Base-by-base conservation (phyloP, 306 rosid species). In the Glycyrrhiza uralensis region DNA sequence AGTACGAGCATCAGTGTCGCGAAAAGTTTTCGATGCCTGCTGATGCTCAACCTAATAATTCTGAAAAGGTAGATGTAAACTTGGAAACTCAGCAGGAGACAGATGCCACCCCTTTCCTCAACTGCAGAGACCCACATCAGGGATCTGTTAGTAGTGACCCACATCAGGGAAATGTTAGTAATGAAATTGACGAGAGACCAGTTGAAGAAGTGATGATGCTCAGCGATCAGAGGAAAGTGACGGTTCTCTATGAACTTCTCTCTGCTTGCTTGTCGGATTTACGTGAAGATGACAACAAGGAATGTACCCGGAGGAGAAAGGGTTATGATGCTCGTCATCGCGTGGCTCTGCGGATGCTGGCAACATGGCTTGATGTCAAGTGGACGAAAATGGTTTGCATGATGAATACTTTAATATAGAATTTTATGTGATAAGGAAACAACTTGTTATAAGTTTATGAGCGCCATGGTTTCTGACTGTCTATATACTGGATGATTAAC, bases 281-380 rank as follows among this genome's bases (percentile, higher is more conserved):
- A 19, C 69, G 80, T 60, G 90, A 69, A 55, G 71, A 80, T 4
- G 72, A 80, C 35, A 81, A 80, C 35, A 81, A 79, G 69, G 87
- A 85, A 52, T 59, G 52, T 76, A 61, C 63, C 49, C 90, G 87
- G 33, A 78, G 50, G 79, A 87, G 98, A 84, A 87, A 80, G 77
- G 97, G 97, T 5, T 93, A 87, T 60, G 98, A 93, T 83, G 94
- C 98, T 64, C 90, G 98, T 2, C 90, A 90, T 78, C 91, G 97
- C 29, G 90, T 85, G 69, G 89, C 92, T 62, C 67, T 93, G 70
- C 82, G 92, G 44, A 60, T 89, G 80, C 74, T 93, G 52, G 90
- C 92, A 24, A 89, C 92, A 59, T 93, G 97, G 98, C 85, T 93
- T 58, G 96, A 91, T 83, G 50, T 91, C 83, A 85, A 93, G 79